phyloP scores from a whole-genome alignment of 2,329 filamentous ascomycete genomes.

The Corynespora cassiicola region DNA sequence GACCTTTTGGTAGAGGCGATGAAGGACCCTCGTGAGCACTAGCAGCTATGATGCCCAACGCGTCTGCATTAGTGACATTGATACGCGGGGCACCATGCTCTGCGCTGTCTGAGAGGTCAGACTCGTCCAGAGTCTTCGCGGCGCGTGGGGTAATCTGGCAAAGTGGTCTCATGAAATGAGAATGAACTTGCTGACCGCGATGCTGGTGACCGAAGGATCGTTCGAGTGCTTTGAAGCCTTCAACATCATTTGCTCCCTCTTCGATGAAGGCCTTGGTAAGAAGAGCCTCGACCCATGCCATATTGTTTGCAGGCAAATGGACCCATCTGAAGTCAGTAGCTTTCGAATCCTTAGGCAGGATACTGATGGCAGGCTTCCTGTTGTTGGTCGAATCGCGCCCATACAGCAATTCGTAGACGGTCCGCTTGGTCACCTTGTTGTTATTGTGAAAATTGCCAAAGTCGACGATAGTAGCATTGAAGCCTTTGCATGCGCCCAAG shows the following conservation, averaged over 20 bases:
- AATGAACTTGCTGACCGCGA: conserved; percentile 63
- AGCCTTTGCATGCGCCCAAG: conserved; percentile 42
- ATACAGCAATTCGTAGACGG: conserved; percentile 45
- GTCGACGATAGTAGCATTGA: conserved; percentile 48
- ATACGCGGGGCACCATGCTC: conserved; percentile 38
- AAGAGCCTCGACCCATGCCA: conserved; percentile 68
- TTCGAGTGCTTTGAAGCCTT: conserved; percentile 68
- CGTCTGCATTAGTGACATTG: conserved; percentile 27
- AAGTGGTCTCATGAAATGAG: conserved; percentile 67
- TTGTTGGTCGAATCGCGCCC: conserved; percentile 38
- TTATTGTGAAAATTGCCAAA: conserved; percentile 46
- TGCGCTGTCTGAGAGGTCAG: conserved; percentile 39
- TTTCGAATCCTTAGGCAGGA: conserved; percentile 49
- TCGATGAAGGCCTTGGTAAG: conserved; percentile 71
- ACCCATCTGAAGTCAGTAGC: conserved; percentile 53
- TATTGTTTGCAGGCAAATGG: conserved; percentile 57
- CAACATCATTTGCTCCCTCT: conserved; percentile 66
- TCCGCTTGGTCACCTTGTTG: conserved; percentile 37
- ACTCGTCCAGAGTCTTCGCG: conserved; percentile 37
- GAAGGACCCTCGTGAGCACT: conserved; percentile 24
- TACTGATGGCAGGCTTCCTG: conserved; percentile 41
- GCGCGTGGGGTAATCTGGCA: conserved; percentile 57
- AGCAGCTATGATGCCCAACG: conserved; percentile 30
- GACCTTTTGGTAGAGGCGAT: conserved; percentile 24
- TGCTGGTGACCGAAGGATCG: conserved; percentile 69